Evolutionary conservation across 305 asterid species (phyloP), one percentile per base, ranked within the genome.

Genomic region (Ilex paraguariensis): DNA sequence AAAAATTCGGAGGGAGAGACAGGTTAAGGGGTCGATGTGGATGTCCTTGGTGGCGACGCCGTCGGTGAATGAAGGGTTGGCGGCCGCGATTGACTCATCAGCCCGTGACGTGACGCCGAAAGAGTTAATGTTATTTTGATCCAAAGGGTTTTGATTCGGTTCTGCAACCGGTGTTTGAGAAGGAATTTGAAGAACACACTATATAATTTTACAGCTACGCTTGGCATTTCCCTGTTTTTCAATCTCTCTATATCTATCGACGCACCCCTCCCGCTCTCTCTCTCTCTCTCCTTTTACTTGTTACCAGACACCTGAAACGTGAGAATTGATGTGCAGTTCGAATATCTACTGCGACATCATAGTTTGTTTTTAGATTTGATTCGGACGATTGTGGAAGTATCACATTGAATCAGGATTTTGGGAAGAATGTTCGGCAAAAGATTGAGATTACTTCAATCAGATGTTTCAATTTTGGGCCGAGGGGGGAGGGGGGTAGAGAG

Each of bases 41-140:
- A 88, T 81, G 46, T 91, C 96, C 64, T 91, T 91, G 28, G 98
- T 86, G 53, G 96, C 96, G 36, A 91, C 96, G 36, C 95, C 95
- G 46, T 91, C 96, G 70, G 87, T 71, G 77, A 88, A 91, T 7
- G 86, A 70, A 45, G 96, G 98, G 61, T 82, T 88, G 12, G 87
- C 68, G 13, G 95, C 78, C 21, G 81, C 83, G 28, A 79, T 62
- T 15, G 91, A 73, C 63, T 86, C 95, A 69, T 91, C 75, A 30
- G 94, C 95, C 36, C 98, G 82, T 3, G 96, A 91, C 33, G 98
- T 91, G 49, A 91, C 91, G 4, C 96, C 95, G 53, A 91, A 88
- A 3, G 88, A 68, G 58, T 69, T 75, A 31, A 72, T 71, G 50
- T 60, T 17, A 61, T 64, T 70, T 31, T 10, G 77, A 59, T 64